Evolutionary conservation across 2,329 filamentous ascomycete species (phyloP).

Genomic region (Aspergillus sp.): DNA sequence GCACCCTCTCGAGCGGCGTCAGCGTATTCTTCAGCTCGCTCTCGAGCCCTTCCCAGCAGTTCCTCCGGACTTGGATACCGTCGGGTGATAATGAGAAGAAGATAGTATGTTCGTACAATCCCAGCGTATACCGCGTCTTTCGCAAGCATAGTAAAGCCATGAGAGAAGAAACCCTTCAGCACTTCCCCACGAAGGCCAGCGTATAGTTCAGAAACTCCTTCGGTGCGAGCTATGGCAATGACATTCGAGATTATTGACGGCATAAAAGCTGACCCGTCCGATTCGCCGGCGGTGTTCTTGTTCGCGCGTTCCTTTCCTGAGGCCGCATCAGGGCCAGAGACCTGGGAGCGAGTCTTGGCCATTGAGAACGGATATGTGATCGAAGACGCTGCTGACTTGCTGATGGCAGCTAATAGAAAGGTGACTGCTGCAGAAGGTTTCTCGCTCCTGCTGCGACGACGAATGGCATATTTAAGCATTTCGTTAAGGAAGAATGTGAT

Average conservation of each 20-base stretch:
- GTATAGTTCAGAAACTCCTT: slow-evolving; percentile 71
- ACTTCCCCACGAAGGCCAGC: slow-evolving; percentile 74
- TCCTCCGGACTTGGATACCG: slow-evolving; percentile 46
- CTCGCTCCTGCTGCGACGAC: slow-evolving; percentile 54
- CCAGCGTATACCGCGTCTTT: slow-evolving; percentile 75
- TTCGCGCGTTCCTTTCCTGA: slow-evolving; percentile 22
- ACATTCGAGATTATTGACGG: slow-evolving; percentile 65
- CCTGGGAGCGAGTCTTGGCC: slow-evolving; percentile 77
- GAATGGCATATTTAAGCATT: slow-evolving; percentile 60
- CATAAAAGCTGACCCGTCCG: slow-evolving; percentile 18
- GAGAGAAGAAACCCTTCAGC: slow-evolving; percentile 78
- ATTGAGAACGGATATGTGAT: slow-evolving; percentile 84
- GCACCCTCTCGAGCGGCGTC: slow-evolving; percentile 41
- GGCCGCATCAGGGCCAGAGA: slow-evolving; percentile 33
- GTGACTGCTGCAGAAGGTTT: slow-evolving; percentile 56
- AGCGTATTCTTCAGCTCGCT: slow-evolving; percentile 42
- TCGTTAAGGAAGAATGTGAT: slow-evolving; percentile 84
- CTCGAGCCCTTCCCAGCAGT: slow-evolving; percentile 38
- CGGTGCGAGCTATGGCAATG: slow-evolving; percentile 55
- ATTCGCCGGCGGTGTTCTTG: slow-evolving; percentile 15
- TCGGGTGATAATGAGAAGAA: slow-evolving; percentile 53
- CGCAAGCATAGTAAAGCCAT: slow-evolving; percentile 82
- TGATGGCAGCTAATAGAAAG: slow-evolving; percentile 70
- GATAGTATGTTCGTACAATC: slow-evolving; percentile 71
- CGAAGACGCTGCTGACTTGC: slow-evolving; percentile 73